phyloP scores from a whole-genome alignment of 495 filamentous ascomycete genomes.

The Paragyromitra xinjiangensis region DNA sequence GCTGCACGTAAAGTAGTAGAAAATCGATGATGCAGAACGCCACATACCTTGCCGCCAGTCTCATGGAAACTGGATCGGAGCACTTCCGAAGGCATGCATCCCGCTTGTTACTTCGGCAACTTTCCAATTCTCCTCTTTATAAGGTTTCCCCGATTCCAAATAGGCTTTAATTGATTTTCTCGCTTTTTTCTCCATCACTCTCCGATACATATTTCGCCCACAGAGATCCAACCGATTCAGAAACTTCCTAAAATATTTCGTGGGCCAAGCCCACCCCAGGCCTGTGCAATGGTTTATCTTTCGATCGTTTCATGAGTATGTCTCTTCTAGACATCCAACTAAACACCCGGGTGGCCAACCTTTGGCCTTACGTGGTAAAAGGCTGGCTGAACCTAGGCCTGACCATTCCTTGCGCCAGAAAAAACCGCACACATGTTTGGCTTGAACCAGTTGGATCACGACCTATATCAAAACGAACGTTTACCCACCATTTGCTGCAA shows the following conservation, averaged over 20 bases:
- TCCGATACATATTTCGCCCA: slow-evolving; percentile 23
- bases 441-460: neutral
- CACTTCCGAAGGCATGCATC: slow-evolving; percentile 45
- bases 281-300: slow-evolving; percentile 13
- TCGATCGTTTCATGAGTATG: slow-evolving; percentile 7
- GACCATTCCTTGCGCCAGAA: slow-evolving; percentile 25
- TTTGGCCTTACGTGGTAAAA: neutral
- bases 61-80: slow-evolving; percentile 44
- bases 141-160: slow-evolving; percentile 33
- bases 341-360: slow-evolving; percentile 8
- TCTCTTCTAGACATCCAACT: slow-evolving; percentile 14
- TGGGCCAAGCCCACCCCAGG: slow-evolving; percentile 23
- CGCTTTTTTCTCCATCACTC: slow-evolving; percentile 5
- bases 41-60: slow-evolving; percentile 50
- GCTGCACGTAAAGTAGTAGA: slow-evolving; percentile 34
- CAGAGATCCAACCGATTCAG: slow-evolving; percentile 30
- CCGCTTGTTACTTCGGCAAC: slow-evolving; percentile 43
- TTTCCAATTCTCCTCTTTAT: slow-evolving; percentile 27
- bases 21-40: slow-evolving; percentile 46
- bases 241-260: slow-evolving; percentile 23
- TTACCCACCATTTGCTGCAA: slow-evolving; percentile 3
- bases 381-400: neutral
- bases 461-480: neutral
- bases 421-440: slow-evolving; percentile 6
- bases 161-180: slow-evolving; percentile 25